Conservation (phyloP, 2,329 filamentous ascomycete species). For the Fonsecaea pedrosoi region DNA sequence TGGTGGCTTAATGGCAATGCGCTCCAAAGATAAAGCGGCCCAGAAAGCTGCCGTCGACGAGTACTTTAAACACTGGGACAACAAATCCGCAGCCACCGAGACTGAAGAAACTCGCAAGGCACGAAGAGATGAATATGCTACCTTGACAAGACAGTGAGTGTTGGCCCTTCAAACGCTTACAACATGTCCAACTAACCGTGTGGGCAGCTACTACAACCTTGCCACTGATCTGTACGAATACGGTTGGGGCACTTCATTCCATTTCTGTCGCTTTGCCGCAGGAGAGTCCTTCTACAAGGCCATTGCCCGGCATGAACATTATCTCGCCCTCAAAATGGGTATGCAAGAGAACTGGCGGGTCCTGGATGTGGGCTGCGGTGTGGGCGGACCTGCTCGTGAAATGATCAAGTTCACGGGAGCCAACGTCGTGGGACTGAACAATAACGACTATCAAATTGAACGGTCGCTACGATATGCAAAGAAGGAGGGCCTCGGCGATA, state of each 20-base stretch:
- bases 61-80: constrained; percentile 97
- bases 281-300: constrained; percentile 89
- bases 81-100: constrained; percentile 78
- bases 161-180: constrained; percentile 25
- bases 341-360: constrained; percentile 88
- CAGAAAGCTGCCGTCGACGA: constrained; percentile 84
- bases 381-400: constrained; percentile 92
- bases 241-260: constrained; percentile 94
- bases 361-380: constrained; percentile 94
- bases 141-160: constrained; percentile 85
- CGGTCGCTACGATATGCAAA: constrained; percentile 84
- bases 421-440: constrained; percentile 92
- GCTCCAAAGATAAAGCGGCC: constrained; percentile 76
- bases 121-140: constrained; percentile 86
- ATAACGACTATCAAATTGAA: constrained; percentile 99
- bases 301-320: constrained; percentile 96
- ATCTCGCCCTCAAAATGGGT: constrained; percentile 87
- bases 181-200: constrained; percentile 33
- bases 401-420: constrained; percentile 94
- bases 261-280: constrained; percentile 92
- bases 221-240: constrained; percentile 97
- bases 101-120: constrained; percentile 82
- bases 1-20: constrained; percentile 81
- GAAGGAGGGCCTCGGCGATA: constrained; percentile 79
- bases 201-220: constrained; percentile 85